Evolutionary conservation across 208 protist genomes (phyloP), one percentile per base, ranked within the genome.

Genomic region (Phytomonas serpens): DNA sequence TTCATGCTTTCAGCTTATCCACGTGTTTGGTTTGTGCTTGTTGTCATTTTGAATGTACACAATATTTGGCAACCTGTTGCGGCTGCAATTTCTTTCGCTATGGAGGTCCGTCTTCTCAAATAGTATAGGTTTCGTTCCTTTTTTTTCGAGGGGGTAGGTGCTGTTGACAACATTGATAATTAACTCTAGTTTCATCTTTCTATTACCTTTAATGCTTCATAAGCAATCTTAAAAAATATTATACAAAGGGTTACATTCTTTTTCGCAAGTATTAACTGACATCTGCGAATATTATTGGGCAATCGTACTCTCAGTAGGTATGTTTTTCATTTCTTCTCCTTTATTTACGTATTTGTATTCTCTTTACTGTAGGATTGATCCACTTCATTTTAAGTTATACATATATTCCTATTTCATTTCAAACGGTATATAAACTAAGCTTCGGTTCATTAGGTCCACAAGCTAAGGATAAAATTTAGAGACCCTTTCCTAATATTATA

Each of bases 291-390:
- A 61, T 67, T 62, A 27, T 67, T 67, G 19, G 2, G 34, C 37
- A 61, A 51, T 67, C 11, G 63, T 4, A 10, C 29, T 67, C 51
- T 33, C 51, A 67, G n/a, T 70, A 27, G 27, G 71, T 69, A 67
- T 38, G 68, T 74, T 76, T 65, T 73, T 52, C 57, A 38, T 64
- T 67, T 27, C 27, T 70, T 62, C 71, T 75, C 31, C 68, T 66
- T 42, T 74, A 23, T 64, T 38, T 67, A 36, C 34, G 61, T 64
- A 23, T 51, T 14, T 73, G 67, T 72, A 66, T 66, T 61, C 11
- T 71, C 64, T 69, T 68, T 13, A 65, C 34, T 40, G 36, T 38
- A 61, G 40, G 13, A 23, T 33, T 75, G 6, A 47, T 68, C 2
- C 6, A 19, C 0, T 37, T 19, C 23, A 9, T 67, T 67, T 52